A percentile compares a stretch with the other conserved stretches of the same genome.
Evolutionary conservation across 164 flowering plant species (phyloP).

Genomic region (Chimonanthus praecox): DNA sequence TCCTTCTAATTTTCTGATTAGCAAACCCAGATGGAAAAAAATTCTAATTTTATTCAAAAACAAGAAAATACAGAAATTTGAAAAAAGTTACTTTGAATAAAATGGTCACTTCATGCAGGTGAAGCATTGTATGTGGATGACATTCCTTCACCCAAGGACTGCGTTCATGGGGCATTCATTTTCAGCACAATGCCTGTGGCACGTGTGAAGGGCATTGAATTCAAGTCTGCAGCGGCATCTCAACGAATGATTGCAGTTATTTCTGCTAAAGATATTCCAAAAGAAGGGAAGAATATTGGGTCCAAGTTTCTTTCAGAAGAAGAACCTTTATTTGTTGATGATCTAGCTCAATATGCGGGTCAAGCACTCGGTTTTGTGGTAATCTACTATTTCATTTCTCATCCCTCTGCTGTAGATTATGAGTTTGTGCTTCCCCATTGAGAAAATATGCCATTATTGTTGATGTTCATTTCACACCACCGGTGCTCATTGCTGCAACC

Average conservation of each 20-base stretch:
- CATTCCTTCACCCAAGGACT: slow-evolving; percentile 76
- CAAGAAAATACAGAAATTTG: neutral
- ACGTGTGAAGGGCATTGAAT: slow-evolving; percentile 43
- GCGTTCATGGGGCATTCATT: slow-evolving; percentile 80
- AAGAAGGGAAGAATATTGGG: slow-evolving; percentile 64
- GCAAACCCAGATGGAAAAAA: no score
- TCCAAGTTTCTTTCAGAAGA: slow-evolving; percentile 40
- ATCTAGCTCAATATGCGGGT: slow-evolving; percentile 58
- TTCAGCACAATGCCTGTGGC: slow-evolving; percentile 76
- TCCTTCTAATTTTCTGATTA: no score
- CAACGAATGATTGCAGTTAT: slow-evolving; percentile 44
- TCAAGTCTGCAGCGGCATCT: slow-evolving; percentile 32
- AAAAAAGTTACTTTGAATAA: no score
- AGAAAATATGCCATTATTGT: no score
- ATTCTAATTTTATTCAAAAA: no score
- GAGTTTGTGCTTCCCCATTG: neutral
- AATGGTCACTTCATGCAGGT: slow-evolving; percentile 38
- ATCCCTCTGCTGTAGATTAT: no score
- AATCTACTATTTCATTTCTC: slow-evolving; percentile 6
- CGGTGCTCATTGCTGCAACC: no score
- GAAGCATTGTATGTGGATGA: slow-evolving; percentile 95
- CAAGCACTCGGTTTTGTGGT: slow-evolving; percentile 76
- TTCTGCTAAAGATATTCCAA: slow-evolving; percentile 65
- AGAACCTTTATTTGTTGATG: slow-evolving; percentile 76
- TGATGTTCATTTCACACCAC: no score